phyloP scores from a whole-genome alignment of 2,329 filamentous ascomycete genomes.

The Sodiomyces alkalinus region DNA sequence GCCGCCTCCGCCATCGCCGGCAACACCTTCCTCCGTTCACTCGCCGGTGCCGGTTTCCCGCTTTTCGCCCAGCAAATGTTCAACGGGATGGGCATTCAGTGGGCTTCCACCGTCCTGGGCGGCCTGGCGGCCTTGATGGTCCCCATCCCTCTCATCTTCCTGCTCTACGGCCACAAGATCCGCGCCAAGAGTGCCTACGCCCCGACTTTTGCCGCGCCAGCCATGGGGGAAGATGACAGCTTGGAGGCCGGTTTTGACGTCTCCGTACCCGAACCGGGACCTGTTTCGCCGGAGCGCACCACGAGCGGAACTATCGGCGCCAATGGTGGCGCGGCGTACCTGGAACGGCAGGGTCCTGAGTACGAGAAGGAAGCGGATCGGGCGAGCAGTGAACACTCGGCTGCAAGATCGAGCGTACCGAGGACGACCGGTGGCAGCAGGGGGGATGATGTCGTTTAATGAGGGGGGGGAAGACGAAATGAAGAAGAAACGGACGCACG shows the following conservation, averaged over 20 bases:
- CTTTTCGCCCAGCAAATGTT: slow-evolving; percentile 64
- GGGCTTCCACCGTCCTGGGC: slow-evolving; percentile 45
- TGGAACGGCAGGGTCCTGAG: slow-evolving; percentile 7
- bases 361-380: slow-evolving; percentile 18
- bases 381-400: too few relatives aligned
- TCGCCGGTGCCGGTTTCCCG: slow-evolving; percentile 66
- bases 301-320: neutral
- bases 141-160: slow-evolving; percentile 49
- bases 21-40: slow-evolving; percentile 66
- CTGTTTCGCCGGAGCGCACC: neutral
- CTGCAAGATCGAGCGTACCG: slow-evolving; percentile 19
- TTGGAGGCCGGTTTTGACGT: too few relatives aligned
- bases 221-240: slow-evolving; percentile 4
- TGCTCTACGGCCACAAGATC: slow-evolving; percentile 42
- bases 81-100: slow-evolving; percentile 44
- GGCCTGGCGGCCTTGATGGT: slow-evolving; percentile 41
- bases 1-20: slow-evolving; percentile 71
- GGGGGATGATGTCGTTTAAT: slow-evolving; percentile 10
- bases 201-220: slow-evolving; percentile 22
- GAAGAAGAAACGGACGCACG: too few relatives aligned
- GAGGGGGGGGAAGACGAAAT: neutral
- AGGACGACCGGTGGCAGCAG: slow-evolving; percentile 13
- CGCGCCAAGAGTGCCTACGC: slow-evolving; percentile 40
- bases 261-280: slow-evolving; percentile 3
- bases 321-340: too few relatives aligned